phyloP scores from a whole-genome alignment of 371 early-diverging fungal species.

The Apophysomyces sp. region DNA sequence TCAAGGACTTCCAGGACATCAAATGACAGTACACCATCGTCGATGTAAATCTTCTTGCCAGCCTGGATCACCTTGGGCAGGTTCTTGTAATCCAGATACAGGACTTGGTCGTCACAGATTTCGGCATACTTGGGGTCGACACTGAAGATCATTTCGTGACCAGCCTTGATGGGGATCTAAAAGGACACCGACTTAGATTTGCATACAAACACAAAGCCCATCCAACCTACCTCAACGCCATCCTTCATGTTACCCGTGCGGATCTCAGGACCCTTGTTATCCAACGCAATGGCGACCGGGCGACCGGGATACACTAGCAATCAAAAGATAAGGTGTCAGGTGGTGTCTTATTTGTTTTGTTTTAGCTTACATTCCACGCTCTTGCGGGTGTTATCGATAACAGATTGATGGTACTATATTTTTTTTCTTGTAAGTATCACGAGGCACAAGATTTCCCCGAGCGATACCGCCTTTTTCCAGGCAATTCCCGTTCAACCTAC shows the following conservation, averaged over 20 bases:
- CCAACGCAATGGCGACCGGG: slow-evolving; percentile 84
- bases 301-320: slow-evolving; percentile 46
- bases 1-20: slow-evolving; percentile 68
- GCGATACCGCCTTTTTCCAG: slow-evolving; percentile 6
- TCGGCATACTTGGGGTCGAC: slow-evolving; percentile 70
- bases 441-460: slow-evolving; percentile 5
- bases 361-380: slow-evolving; percentile 49
- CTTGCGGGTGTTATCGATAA: slow-evolving; percentile 75
- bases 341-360: neutral
- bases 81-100: slow-evolving; percentile 89
- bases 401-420: slow-evolving; percentile 75
- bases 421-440: neutral
- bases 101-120: slow-evolving; percentile 65
- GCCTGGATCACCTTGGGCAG: slow-evolving; percentile 77
- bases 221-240: slow-evolving; percentile 51
- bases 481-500: slow-evolving; percentile 9
- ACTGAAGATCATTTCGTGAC: slow-evolving; percentile 86
- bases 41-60: slow-evolving; percentile 86
- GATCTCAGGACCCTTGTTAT: slow-evolving; percentile 88
- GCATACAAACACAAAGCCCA: neutral
- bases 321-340: neutral
- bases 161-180: slow-evolving; percentile 61
- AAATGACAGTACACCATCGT: slow-evolving; percentile 85
- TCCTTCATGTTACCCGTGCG: slow-evolving; percentile 74
- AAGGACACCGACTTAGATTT: neutral